Evolutionary conservation across 225 moss, liverwort and hornwort species (phyloP).

Genomic region (Lunularia cruciata): DNA sequence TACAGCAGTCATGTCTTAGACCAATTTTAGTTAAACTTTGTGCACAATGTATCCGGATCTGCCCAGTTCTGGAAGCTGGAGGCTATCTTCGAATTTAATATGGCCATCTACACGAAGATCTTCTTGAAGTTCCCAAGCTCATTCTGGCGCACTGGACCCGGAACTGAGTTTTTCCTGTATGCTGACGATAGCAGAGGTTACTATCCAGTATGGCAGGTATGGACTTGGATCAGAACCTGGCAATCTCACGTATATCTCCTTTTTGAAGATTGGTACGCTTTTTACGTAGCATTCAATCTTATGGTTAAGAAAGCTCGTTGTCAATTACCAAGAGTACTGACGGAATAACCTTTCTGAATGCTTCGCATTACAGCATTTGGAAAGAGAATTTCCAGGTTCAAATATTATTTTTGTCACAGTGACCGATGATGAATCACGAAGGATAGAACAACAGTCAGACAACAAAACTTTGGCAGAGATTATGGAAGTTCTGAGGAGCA

Average conservation of each 20-base stretch:
- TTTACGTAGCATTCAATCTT: background rate
- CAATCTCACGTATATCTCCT: background rate
- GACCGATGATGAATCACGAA: constrained; percentile 73
- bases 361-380: constrained; percentile 85
- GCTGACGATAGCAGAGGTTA: constrained; percentile 78
- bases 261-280: background rate
- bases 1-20: no score
- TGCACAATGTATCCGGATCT: no score
- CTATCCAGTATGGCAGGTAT: constrained; percentile 89
- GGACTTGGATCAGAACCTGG: no score
- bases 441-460: constrained; percentile 73
- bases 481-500: constrained; percentile 59
- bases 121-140: constrained; percentile 66
- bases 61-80: constrained; percentile 69
- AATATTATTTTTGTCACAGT: constrained; percentile 69
- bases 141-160: constrained; percentile 65
- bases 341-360: background rate
- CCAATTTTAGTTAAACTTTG: no score
- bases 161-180: constrained; percentile 69
- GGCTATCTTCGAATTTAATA: constrained; percentile 66
- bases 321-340: background rate
- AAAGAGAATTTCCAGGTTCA: constrained; percentile 61
- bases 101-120: constrained; percentile 90
- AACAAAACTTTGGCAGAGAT: constrained; percentile 52
- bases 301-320: background rate